These are phyloP conservation scores for Sanguinoderma infundibulare DNA, from an alignment of 1,284 basidiomycete genomes.

Conservation along the genomic window DNA sequence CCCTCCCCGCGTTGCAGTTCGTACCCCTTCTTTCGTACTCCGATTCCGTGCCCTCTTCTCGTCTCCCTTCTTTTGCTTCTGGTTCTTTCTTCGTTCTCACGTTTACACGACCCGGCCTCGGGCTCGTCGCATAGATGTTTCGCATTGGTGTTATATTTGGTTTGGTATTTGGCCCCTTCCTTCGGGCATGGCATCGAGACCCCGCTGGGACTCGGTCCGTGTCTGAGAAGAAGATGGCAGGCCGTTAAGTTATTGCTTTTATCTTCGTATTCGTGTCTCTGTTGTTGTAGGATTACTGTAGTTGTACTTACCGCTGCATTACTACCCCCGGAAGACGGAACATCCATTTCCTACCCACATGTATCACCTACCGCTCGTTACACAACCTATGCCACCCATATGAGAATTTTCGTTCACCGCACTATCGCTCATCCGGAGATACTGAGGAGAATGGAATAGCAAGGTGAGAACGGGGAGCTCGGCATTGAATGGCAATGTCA, in stretches of 20 bases:
- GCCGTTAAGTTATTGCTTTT: conserved; percentile 13
- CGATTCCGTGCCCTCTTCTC: not conserved
- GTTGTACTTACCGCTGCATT: too few species aligned
- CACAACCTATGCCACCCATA: not conserved
- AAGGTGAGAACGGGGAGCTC: not conserved
- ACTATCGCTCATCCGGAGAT: not conserved
- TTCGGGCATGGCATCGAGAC: not conserved
- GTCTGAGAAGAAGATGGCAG: not conserved
- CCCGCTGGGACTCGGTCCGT: not conserved
- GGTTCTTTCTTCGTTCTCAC: not conserved
- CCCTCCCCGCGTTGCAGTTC: not conserved
- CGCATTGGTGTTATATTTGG: not conserved
- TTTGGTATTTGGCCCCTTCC: conserved; percentile 9
- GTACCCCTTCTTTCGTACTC: not conserved
- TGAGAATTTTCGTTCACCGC: not conserved
- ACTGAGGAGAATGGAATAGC: not conserved
- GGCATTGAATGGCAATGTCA: too few species aligned
- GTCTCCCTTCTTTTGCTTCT: not conserved
- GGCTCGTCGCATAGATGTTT: not conserved
- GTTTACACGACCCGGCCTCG: not conserved
- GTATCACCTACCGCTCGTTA: not conserved
- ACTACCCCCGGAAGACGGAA: not conserved
- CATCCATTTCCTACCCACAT: not conserved
- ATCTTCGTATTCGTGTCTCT: not conserved
- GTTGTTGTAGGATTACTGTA: not conserved